Evolutionary conservation across 495 filamentous ascomycete genomes (phyloP), one percentile per base, ranked within the genome.

Genomic region (Aspergillus hancockii): DNA sequence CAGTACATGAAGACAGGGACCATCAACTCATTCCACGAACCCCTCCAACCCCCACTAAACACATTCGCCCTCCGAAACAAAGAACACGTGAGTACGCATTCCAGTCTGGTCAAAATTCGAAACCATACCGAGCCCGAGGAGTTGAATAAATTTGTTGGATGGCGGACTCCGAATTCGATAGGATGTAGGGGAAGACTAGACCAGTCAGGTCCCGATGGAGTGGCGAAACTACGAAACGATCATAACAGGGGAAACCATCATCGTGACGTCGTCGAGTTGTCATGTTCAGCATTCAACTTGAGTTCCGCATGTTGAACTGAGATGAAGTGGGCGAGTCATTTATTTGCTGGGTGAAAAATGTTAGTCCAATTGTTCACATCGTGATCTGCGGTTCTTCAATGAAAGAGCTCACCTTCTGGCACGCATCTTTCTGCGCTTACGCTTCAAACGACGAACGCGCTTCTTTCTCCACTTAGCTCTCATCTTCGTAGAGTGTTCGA

Each of bases 381-480:
- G 13, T 23, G 36, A 52, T 28, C 13, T 14, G 9, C 34, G 14
- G 13, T 13, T 38, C 34, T 38, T 38, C 8, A 3, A 58, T n/a
- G n/a, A n/a, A n/a, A 36, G 34, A 65, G 79, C 88, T 81, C 84
- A 96, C 92, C 84, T 89, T 82, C 92, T 82, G 66, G 92, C 93
- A 75, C 93, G 88, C 80, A 92, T 94, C 92, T 97, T 97, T 91
- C 93, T 93, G 79, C 93, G 88, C 92, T 97, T 97, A 77, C 91
- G 87, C 88, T 97, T 97, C 79, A 97, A 89, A 79, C 93, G 88
- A 64, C 93, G 88, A 82, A 95, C 91, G 74, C 93, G 85, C 92
- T 97, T 97, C 90, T 97, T 97, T 86, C 92, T 92, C 92, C 92
- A 97, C 84, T 97, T 97, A 70, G 90, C 91, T 92, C 92, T 92